phyloP scores from a whole-genome alignment of 306 rosid species.

The Dicorynia guianensis region DNA sequence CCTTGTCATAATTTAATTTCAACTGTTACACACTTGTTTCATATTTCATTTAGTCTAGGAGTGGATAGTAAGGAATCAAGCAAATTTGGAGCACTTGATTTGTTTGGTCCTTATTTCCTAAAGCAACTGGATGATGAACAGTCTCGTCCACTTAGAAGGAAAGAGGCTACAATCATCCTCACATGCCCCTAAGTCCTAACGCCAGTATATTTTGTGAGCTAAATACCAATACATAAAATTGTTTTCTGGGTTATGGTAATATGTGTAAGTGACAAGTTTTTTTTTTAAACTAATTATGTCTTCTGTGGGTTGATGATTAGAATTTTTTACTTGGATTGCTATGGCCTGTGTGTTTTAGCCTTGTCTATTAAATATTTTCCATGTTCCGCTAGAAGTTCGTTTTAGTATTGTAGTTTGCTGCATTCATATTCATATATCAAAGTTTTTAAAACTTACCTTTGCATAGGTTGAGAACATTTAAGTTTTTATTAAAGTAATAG shows the following conservation, averaged over 20 bases:
- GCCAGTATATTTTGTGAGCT: background rate
- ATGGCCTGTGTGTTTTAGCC: background rate
- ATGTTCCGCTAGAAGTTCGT: background rate
- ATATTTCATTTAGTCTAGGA: too few relatives aligned
- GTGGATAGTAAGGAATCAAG: too few relatives aligned
- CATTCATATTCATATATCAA: slow-evolving; percentile 17
- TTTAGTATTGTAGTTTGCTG: slow-evolving; percentile 2
- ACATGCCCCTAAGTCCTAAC: slow-evolving; percentile 29
- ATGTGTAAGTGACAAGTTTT: background rate
- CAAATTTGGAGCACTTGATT: too few relatives aligned
- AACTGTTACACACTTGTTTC: too few relatives aligned
- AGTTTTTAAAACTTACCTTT: slow-evolving; percentile 11
- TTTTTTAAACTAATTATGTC: background rate
- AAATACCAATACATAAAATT: background rate
- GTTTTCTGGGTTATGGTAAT: background rate
- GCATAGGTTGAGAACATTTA: slow-evolving; percentile 18
- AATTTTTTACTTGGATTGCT: slow-evolving; percentile 15
- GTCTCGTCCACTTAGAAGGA: background rate
- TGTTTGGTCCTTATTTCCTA: too few relatives aligned
- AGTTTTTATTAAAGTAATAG: slow-evolving; percentile 25
- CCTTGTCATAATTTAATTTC: too few relatives aligned
- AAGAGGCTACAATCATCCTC: slow-evolving; percentile 58
- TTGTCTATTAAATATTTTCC: background rate
- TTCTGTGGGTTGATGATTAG: background rate
- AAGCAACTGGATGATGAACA: too few relatives aligned